A percentile compares a stretch with the other conserved stretches of the same genome.
Evolutionary conservation across 352 stramenopile species (phyloP).

Genomic region (Thalassiosira hispida): DNA sequence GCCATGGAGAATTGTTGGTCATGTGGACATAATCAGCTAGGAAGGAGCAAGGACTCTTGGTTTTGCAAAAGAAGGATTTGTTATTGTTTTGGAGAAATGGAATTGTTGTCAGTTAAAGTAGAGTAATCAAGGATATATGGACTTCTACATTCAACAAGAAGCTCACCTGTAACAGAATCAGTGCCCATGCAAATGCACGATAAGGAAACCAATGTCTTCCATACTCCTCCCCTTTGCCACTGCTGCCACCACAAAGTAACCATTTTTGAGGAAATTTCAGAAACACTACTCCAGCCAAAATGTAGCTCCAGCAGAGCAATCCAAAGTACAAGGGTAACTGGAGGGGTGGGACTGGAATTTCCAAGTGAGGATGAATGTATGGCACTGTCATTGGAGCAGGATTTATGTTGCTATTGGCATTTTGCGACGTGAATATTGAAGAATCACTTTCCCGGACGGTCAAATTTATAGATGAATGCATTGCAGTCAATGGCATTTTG

Average conservation of each 20-base stretch:
- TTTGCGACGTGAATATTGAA: neutral
- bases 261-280: slow-evolving; percentile 43
- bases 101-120: neutral
- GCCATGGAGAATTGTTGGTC: slow-evolving; percentile 48
- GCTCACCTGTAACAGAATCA: slow-evolving; percentile 56
- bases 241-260: slow-evolving; percentile 13
- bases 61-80: no score
- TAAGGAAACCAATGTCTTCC: slow-evolving; percentile 59
- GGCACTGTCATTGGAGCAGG: slow-evolving; percentile 42
- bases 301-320: slow-evolving; percentile 55
- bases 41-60: slow-evolving; percentile 52
- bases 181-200: slow-evolving; percentile 40
- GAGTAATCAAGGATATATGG: neutral
- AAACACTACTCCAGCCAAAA: slow-evolving; percentile 48
- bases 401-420: neutral
- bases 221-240: neutral
- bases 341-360: slow-evolving; percentile 44
- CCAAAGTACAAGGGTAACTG: slow-evolving; percentile 64
- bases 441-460: neutral
- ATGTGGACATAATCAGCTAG: slow-evolving; percentile 64
- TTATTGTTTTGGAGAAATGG: neutral
- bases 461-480: slow-evolving; percentile 8
- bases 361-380: slow-evolving; percentile 50
- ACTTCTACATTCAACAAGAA: neutral
- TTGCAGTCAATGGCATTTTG: slow-evolving; percentile 10